Conservation (phyloP, 345 rosid genomes). For the Populus davidiana region DNA sequence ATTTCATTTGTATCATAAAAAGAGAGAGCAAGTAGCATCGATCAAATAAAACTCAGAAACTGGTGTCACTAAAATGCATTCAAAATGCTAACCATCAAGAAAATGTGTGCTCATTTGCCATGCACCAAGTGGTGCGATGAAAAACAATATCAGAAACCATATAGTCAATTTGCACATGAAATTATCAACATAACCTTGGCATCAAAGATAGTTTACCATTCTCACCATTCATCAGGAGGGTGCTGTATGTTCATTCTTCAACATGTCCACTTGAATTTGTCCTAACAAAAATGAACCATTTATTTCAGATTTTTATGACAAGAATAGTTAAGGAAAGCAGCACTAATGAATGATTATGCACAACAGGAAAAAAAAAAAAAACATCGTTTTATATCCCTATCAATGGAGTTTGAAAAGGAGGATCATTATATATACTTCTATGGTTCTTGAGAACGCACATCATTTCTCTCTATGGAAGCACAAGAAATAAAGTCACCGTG, state of each 20-base stretch:
- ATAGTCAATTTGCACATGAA: not conserved
- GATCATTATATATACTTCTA: not conserved
- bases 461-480: not conserved
- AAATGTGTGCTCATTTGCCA: not conserved
- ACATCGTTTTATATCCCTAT: not conserved
- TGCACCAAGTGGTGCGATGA: not conserved
- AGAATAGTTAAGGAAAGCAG: not conserved
- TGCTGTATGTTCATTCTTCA: conserved; percentile 31
- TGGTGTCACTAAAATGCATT: not conserved
- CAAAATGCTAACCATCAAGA: not conserved
- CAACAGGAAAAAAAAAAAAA: not conserved
- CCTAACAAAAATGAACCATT: conserved; percentile 26
- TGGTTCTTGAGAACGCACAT: not conserved
- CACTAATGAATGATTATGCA: not conserved
- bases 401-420: not conserved
- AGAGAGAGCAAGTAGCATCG: not conserved
- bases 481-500: not conserved
- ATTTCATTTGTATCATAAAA: not conserved
- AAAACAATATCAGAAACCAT: not conserved
- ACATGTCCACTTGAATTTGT: conserved; percentile 28
- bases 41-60: not conserved
- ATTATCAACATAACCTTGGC: not conserved
- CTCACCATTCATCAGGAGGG: conserved; percentile 17
- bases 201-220: not conserved
- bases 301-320: conserved; percentile 4